Base-by-base conservation (phyloP, 2,329 filamentous ascomycete genomes). In the Aspergillus sp. region DNA sequence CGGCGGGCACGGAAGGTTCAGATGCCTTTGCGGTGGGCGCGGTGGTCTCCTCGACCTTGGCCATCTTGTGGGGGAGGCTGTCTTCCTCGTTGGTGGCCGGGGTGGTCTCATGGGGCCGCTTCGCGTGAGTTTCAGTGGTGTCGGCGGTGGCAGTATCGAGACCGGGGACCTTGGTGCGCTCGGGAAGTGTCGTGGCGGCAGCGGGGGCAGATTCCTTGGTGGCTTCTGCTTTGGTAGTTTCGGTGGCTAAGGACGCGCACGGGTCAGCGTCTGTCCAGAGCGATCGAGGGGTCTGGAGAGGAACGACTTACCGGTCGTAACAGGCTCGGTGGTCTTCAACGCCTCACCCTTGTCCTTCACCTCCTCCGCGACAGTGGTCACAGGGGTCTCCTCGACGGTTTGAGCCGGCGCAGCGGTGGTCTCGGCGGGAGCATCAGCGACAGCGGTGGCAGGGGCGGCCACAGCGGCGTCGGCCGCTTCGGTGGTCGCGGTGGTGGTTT, bases 51-150 rank as follows among this genome's bases (percentile, higher is more conserved):
- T 70, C 67, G 1, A 68, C 66, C 55, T 69, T 70, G 57, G 64
- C 52, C 19, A 71, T 70, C 61, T 72, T 72, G 55, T 60, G 58
- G 29, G 68, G 69, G 57, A 70, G 68, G 46, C 61, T 52, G 29
- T 60, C 58, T 17, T 71, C 66, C 36, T 69, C 64, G 44, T 58
- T 64, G 17, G 60, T 55, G 53, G 69, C 64, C 43, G 64, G 52
- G 34, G 65, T 64, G 46, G 58, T 69, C 58, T 72, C 69, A 47
- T 71, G 68, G n/a, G 70, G 66, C 20, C 70, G 68, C 64, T 72
- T 72, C 31, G 53, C 43, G 38, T 71, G 66, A 9, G 56, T 52
- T 19, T 58, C 62, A 14, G 60, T 49, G 44, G 25, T 55, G 43
- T 68, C 62, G 19, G 23, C 29, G 34, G 50, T 47, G 36, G 49